These are phyloP conservation scores for Polysphondylium violaceum DNA, from an alignment of 78 protist species.

Conservation along the genomic window DNA sequence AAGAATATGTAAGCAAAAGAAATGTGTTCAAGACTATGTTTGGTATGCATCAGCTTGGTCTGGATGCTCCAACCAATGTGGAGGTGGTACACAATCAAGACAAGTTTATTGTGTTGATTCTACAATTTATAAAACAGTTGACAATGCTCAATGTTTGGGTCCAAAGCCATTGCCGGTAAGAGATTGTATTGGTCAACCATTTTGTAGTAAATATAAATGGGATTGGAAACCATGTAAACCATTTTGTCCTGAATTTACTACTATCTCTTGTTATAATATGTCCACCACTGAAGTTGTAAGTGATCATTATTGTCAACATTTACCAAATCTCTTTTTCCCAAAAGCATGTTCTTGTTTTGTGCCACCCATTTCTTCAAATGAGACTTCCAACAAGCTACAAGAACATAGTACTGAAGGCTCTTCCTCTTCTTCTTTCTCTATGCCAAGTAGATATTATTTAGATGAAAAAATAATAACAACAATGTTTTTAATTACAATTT, in stretches of 20 bases:
- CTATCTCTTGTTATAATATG: slow-evolving; percentile 30
- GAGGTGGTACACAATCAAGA: slow-evolving; percentile 51
- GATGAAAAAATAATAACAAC: too few species aligned
- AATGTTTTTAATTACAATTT: too few species aligned
- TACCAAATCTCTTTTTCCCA: slow-evolving; percentile 50
- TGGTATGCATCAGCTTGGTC: slow-evolving; percentile 60
- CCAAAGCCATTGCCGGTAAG: slow-evolving; percentile 26
- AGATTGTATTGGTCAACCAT: slow-evolving; percentile 63
- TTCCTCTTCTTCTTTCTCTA: too few species aligned
- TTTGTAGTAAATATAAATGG: slow-evolving; percentile 42
- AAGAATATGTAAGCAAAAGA: slow-evolving; percentile 16
- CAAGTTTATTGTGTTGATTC: slow-evolving; percentile 34
- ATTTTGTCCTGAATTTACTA: slow-evolving; percentile 34
- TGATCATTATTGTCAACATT: slow-evolving; percentile 18
- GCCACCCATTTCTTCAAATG: too few species aligned
- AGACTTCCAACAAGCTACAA: too few species aligned
- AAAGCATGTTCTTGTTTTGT: slow-evolving; percentile 40
- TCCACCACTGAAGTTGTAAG: slow-evolving; percentile 1
- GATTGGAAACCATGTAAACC: slow-evolving; percentile 68
- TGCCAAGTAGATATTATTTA: too few species aligned
- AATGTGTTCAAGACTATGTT: slow-evolving; percentile 44
- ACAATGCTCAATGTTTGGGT: not conserved
- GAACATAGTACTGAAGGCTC: too few species aligned
- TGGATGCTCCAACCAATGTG: slow-evolving; percentile 66
- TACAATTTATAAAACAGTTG: slow-evolving; percentile 42